Evolutionary conservation across 768 basidiomycete species (phyloP).

Genomic region (Hirschioporus abietinus): DNA sequence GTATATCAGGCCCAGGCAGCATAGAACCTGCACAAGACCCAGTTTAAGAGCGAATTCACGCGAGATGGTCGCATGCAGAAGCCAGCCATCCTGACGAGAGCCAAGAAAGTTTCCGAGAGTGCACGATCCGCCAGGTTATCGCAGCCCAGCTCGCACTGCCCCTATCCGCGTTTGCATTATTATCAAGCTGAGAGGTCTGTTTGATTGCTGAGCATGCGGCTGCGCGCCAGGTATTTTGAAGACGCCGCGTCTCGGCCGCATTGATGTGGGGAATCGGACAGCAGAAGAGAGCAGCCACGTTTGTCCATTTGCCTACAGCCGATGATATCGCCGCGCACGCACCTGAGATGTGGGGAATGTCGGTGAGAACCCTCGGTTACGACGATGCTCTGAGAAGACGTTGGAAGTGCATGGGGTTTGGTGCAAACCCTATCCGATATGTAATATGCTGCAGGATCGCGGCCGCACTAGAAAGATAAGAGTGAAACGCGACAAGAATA

Average conservation of each 20-base stretch:
- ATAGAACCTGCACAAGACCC: too few species aligned
- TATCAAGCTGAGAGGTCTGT: not conserved
- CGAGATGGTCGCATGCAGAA: too few species aligned
- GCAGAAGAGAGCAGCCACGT: not conserved
- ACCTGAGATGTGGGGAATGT: not conserved
- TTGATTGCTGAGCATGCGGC: not conserved
- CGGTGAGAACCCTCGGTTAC: too few species aligned
- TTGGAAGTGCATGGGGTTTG: too few species aligned
- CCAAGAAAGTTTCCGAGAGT: not conserved
- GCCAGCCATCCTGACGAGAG: too few species aligned
- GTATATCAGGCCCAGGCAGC: not conserved
- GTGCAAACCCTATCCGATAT: too few species aligned
- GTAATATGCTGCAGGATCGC: too few species aligned
- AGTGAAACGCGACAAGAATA: not conserved
- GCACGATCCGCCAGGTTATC: not conserved
- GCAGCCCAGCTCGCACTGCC: too few species aligned
- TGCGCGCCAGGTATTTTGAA: not conserved
- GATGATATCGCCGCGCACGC: not conserved
- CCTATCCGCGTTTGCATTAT: not conserved
- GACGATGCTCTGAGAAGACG: too few species aligned
- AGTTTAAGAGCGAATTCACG: too few species aligned
- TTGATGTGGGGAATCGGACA: not conserved
- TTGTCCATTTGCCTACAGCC: not conserved
- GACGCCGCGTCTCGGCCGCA: constrained; percentile 1
- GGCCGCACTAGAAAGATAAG: not conserved